Base-by-base conservation (phyloP, 257 asterid genomes). In the Buddleja alternifolia region DNA sequence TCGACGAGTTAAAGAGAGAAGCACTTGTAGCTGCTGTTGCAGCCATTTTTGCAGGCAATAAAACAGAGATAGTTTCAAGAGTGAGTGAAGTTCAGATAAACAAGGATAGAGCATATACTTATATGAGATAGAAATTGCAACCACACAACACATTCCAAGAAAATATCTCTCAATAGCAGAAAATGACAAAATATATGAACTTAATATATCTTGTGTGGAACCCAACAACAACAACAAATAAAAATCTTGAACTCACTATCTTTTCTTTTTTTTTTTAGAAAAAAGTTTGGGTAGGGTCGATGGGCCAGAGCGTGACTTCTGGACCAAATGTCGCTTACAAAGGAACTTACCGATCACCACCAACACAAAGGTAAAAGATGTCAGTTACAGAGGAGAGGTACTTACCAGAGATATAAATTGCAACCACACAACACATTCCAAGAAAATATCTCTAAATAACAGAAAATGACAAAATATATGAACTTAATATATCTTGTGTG, bases 1-100 rank as follows among this genome's bases (percentile, higher is more conserved):
- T 81, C 23, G 89, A 80, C 70, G 89, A 82, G 52, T 76, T 70
- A 64, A 85, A 81, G 32, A 76, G 74, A 6, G 87, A 79, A 57
- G 90, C 75, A 78, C 74, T 76, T 54, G 89, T 61, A 54, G 84
- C 75, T 24, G 89, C 74, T 16, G 80, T 24, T 12, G 89, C 74
- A 46, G 85, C 83, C 83, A 78, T 77, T 72, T 17, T 53, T 70
- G 78, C 41, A 65, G 60, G 65, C 36, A n/a, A 15, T 61, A 29
- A 40, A 8, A 4, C 7, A 40, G 25, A 51, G 54, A 29, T 32
- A 5, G 23, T 17, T 53, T 29, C 23, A 58, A 51, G 60, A 58
- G 8, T 4, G 60, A 58, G 8, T 4, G 54, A 25, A 44, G 45
- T 17, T 69, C 50, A 72, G 65, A 66, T 50, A 61, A 42, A 60